Conservation (phyloP, 1,284 basidiomycete genomes). For the Moesziomyces sp. region DNA sequence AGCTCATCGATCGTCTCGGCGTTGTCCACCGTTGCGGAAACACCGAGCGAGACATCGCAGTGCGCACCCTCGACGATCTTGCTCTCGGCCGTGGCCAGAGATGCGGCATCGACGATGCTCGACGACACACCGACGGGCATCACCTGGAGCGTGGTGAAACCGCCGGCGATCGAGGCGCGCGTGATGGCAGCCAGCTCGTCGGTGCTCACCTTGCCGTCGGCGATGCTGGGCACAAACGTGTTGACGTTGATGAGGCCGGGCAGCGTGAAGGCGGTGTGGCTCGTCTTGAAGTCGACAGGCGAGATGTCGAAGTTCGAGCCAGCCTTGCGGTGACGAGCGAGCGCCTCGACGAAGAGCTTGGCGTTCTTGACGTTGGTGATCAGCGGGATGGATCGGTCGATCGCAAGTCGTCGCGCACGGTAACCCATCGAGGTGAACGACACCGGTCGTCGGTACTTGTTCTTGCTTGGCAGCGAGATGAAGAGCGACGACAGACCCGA, state of each 20-base stretch:
- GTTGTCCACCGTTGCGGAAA: conserved; percentile 58
- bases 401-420: conserved; percentile 96
- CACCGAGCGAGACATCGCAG: conserved; percentile 62
- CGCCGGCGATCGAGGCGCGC: conserved; percentile 57
- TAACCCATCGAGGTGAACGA: conserved; percentile 98
- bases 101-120: conserved; percentile 47
- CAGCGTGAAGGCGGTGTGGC: conserved; percentile 87
- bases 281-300: conserved; percentile 89
- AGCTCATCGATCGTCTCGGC: conserved; percentile 49
- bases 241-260: conserved; percentile 91
- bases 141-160: conserved; percentile 63
- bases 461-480: conserved; percentile 98
- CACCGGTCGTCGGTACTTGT: conserved; percentile 95
- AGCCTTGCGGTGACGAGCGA: conserved; percentile 77
- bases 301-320: conserved; percentile 83
- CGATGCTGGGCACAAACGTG: conserved; percentile 84
- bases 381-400: conserved; percentile 95
- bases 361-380: conserved; percentile 99
- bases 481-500: conserved; percentile 76
- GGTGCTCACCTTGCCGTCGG: conserved; percentile 71
- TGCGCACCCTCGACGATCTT: conserved; percentile 60
- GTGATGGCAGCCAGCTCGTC: conserved; percentile 73
- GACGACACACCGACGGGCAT: conserved; percentile 45
- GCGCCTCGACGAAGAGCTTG: conserved; percentile 93
- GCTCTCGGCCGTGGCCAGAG: conserved; percentile 56